phyloP scores from a whole-genome alignment of 1,284 basidiomycete genomes.

The Veloboletus limbatus region DNA sequence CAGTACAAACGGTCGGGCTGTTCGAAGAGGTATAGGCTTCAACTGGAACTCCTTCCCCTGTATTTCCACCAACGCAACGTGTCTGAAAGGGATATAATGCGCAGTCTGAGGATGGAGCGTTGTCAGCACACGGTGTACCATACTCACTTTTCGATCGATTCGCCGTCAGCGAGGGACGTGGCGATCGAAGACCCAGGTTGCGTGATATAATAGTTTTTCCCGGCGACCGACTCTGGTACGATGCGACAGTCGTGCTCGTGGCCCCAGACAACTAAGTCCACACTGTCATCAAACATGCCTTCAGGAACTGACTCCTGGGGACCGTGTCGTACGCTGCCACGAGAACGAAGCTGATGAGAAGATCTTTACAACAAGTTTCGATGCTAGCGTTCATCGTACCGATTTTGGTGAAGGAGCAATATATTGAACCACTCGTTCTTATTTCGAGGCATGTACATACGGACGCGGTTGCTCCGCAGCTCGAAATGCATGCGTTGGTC shows the following conservation, averaged over 20 bases:
- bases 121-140: neutral
- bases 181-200: constrained; percentile 97
- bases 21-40: constrained; percentile 82
- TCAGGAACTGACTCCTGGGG: constrained; percentile 94
- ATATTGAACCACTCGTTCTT: constrained; percentile 96
- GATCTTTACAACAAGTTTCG: neutral
- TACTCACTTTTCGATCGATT: constrained; percentile 81
- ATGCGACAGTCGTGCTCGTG: constrained; percentile 99
- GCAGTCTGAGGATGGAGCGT: neutral
- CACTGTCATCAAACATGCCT: constrained; percentile 94
- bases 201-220: constrained; percentile 87
- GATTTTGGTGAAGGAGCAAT: constrained; percentile 92
- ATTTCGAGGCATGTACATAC: constrained; percentile 93
- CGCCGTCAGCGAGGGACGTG: constrained; percentile 89
- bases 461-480: constrained; percentile 87
- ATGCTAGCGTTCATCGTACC: constrained; percentile 52
- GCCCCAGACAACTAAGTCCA: constrained; percentile 95
- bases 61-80: constrained; percentile 84
- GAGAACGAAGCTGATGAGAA: constrained; percentile 12
- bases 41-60: constrained; percentile 86
- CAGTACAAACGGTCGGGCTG: constrained; percentile 94
- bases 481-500: constrained; percentile 97
- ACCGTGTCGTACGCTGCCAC: constrained; percentile 82
- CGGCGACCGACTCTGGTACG: constrained; percentile 85
- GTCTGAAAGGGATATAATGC: constrained; percentile 45